Base-by-base conservation (phyloP, 1,139 yeast genomes). In the Kluyveromyces sp. region DNA sequence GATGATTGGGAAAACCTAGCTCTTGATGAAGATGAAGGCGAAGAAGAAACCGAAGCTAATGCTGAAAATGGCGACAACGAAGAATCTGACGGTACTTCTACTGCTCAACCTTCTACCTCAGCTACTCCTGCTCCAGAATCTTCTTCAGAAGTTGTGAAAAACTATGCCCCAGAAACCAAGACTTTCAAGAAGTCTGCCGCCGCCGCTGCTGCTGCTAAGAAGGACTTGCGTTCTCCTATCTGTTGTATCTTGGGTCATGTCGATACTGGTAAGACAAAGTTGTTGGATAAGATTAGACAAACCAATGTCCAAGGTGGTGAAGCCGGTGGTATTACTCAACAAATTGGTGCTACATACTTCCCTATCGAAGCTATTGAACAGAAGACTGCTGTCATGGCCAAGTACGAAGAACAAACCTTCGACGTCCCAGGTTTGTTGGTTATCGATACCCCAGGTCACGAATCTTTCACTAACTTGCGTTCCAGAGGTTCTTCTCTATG, bases 261-360 rank as follows among this genome's bases (percentile, higher is more conserved):
- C 68, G 99, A 92, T 77, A 92, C 98, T 48, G 98, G 99, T 81
- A 94, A 92, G 71, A 92, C 98, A 53, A 92, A 92, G 67, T 78
- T 92, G 56, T 77, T 92, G 65, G 99, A 92, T 66, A 94, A 92
- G 70, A 82, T 92, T 57, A 94, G 99, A 74, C 97, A 92, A 74
- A 94, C 97, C 42, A 92, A 92, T 62, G 99, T 92, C 51, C 99
- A 92, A 75, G 98, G 97, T 68, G 99, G 98, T 65, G 99, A 92
- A 74, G 99, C 98, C 48, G 99, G 99, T 75, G 99, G 99, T 75
- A 94, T 92, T 66, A 92, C 99, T 56, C 99, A 92, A 77, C 99
- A 92, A 71, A 92, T 92, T 65, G 99, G 99, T 79, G 99, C 99
- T 45, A 94, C 98, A 28, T 94, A 90, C 69, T 94, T 92, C 87